Conservation (phyloP, 2,329 filamentous ascomycete species). For the Pyrenochaeta sp. region DNA sequence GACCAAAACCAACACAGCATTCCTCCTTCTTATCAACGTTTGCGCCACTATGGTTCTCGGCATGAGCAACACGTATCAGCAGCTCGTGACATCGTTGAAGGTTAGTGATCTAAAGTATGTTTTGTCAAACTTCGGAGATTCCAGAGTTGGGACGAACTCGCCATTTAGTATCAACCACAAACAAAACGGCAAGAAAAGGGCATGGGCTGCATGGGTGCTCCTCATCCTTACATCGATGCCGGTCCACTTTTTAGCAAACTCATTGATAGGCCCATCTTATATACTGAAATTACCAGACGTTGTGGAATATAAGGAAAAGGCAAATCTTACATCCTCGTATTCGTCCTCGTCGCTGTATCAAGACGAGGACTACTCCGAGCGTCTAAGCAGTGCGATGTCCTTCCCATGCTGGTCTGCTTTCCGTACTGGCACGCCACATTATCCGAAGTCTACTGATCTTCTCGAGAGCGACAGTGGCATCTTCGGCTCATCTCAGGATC, state of each 20-base stretch:
- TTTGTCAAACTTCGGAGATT: conserved; percentile 40
- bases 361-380: background rate
- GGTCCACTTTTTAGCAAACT: conserved; percentile 43
- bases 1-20: conserved; percentile 28
- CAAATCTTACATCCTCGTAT: conserved; percentile 2
- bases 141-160: conserved; percentile 43
- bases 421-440: conserved; percentile 29
- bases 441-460: conserved; percentile 6
- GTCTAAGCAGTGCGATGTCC: conserved; percentile 1
- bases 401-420: conserved; percentile 39
- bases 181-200: conserved; percentile 21
- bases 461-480: conserved; percentile 7
- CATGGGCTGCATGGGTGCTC: conserved; percentile 41
- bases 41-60: conserved; percentile 43
- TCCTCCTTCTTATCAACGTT: conserved; percentile 40
- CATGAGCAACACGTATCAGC: conserved; percentile 46
- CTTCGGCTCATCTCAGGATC: background rate
- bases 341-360: background rate
- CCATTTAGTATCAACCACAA: conserved; percentile 45
- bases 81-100: conserved; percentile 38
- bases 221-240: conserved; percentile 36
- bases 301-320: conserved; percentile 19
- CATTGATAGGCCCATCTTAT: conserved; percentile 35
- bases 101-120: conserved; percentile 34
- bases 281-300: conserved; percentile 19